A percentile compares a stretch with the other conserved stretches of the same genome.
Conservation (phyloP, 345 rosid species). For the Citrus inodora region DNA sequence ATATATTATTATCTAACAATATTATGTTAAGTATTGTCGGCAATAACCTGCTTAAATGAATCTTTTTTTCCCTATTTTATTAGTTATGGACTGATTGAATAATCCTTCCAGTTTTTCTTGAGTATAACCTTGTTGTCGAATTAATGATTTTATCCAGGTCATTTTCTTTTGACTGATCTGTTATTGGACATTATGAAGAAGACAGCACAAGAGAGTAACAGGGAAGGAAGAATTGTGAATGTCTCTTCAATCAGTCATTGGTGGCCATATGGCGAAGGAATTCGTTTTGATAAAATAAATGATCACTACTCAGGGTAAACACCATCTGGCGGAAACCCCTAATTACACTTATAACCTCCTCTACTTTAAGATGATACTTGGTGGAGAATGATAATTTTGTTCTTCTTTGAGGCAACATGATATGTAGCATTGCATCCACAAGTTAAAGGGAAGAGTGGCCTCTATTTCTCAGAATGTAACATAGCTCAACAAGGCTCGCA, state of each 20-base stretch:
- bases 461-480: no score
- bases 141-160: constrained; percentile 39
- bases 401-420: no score
- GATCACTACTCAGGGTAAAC: constrained; percentile 51
- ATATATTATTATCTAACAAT: background rate
- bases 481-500: no score
- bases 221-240: constrained; percentile 67
- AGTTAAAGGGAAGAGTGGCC: no score
- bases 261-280: constrained; percentile 24
- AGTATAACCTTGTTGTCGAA: background rate
- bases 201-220: constrained; percentile 49
- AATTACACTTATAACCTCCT: no score
- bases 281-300: constrained; percentile 58
- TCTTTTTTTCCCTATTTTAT: background rate
- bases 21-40: background rate
- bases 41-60: background rate
- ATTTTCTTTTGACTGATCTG: constrained; percentile 69
- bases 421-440: no score
- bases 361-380: no score
- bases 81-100: background rate
- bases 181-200: constrained; percentile 73
- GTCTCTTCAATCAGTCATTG: constrained; percentile 68
- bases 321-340: background rate
- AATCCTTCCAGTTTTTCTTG: background rate
- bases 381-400: no score